Base-by-base conservation (phyloP, 371 early-diverging fungal genomes). In the Mucor irregularis region DNA sequence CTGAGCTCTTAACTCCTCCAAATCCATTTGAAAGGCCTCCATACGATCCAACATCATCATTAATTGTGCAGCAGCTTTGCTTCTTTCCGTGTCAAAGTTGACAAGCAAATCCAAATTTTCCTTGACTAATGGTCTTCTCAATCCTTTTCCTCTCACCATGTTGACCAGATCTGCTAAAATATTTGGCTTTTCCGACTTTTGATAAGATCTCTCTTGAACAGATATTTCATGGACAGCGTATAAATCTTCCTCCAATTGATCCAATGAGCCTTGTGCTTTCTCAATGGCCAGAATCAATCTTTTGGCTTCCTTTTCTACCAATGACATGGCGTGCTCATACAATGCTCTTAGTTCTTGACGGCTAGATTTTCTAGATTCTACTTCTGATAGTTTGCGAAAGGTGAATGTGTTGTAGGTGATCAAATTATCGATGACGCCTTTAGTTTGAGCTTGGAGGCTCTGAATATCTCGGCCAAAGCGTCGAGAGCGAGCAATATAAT, bases 331-430 rank as follows among this genome's bases (percentile, higher is more conserved):
- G 17, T 58, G 60, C 42, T 76, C 73, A 48, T 80, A 80, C 0
- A 74, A 29, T 5, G 33, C 24, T 6, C 73, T 48, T 19, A 79
- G 50, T 19, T 74, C 73, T 26, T 76, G 74, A 34, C 63, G 53
- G 38, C 73, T 70, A 0, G 58, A 39, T 43, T 61, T 70, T 24
- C 51, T 64, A 4, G 35, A 33, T 39, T 75, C 58, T 0, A 75
- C 68, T 25, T 75, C 66, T 17, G 66, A 56, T 17, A 80, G 40
- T 51, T 64, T 66, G 26, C 61, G 56, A 19, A 80, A 53, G 0
- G 74, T 73, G 40, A 73, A 74, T 5, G 73, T 69, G 33, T 77
- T 76, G 60, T 80, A 80, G 0, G 78, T 73, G 35, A 80, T 80
- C 14, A 77, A 42, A 34, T 77, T 80, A 50, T 77, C 64, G 33